Evolutionary conservation across 2,329 filamentous ascomycete species (phyloP).

Genomic region (Achaetomium macrosporum): DNA sequence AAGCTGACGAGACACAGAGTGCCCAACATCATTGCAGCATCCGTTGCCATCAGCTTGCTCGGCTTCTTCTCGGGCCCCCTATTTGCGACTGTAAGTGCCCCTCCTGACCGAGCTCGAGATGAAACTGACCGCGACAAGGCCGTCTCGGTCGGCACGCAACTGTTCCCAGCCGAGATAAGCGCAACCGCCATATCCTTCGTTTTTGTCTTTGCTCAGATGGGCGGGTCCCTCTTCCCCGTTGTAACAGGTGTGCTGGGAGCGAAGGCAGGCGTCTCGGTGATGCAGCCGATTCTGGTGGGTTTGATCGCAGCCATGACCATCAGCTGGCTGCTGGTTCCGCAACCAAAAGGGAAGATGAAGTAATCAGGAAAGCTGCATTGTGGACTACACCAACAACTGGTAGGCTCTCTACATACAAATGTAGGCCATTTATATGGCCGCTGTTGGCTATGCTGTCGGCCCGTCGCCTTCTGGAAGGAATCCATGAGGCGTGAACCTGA

Average conservation of each 20-base stretch:
- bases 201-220: constrained; percentile 52
- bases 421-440: too few species aligned
- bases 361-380: too few species aligned
- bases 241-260: constrained; percentile 48
- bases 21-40: constrained; percentile 42
- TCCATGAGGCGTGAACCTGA: too few species aligned
- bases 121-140: constrained; percentile 33
- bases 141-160: constrained; percentile 47
- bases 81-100: constrained; percentile 45
- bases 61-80: constrained; percentile 55
- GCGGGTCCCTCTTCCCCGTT: constrained; percentile 50
- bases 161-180: constrained; percentile 38
- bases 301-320: constrained; percentile 41
- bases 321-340: constrained; percentile 42
- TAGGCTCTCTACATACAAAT: too few species aligned
- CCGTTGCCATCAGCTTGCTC: constrained; percentile 47
- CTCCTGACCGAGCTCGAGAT: neutral
- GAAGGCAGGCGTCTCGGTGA: constrained; percentile 38
- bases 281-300: constrained; percentile 48
- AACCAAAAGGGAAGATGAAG: constrained; percentile 26
- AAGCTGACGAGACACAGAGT: constrained; percentile 28
- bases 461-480: too few species aligned
- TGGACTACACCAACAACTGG: too few species aligned
- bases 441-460: too few species aligned
- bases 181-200: constrained; percentile 41